Evolutionary conservation across 2,329 filamentous ascomycete genomes (phyloP).

Genomic region (Apiospora pterosperma): DNA sequence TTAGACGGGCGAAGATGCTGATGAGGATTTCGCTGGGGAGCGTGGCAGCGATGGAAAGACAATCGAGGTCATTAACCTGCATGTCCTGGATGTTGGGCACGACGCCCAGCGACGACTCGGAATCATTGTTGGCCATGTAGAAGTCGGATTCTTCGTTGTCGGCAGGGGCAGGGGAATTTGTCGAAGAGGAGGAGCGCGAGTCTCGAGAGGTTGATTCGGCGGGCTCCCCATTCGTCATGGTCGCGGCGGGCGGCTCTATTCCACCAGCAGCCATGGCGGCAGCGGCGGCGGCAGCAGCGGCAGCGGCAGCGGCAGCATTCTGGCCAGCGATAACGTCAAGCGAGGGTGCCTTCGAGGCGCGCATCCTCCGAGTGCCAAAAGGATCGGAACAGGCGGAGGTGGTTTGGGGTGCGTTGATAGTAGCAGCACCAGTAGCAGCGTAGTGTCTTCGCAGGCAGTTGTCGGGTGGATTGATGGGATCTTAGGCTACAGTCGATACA

Average conservation of each 20-base stretch:
- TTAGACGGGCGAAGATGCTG: slow-evolving; percentile 82
- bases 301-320: slow-evolving; percentile 2
- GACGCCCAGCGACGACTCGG: slow-evolving; percentile 83
- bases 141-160: slow-evolving; percentile 94
- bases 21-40: slow-evolving; percentile 95
- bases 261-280: background rate
- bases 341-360: slow-evolving; percentile 9
- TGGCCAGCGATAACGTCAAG: slow-evolving; percentile 12
- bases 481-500: background rate
- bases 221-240: background rate
- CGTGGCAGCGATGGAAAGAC: slow-evolving; percentile 74
- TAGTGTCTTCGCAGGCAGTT: background rate
- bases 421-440: background rate
- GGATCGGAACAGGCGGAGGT: background rate
- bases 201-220: slow-evolving; percentile 41
- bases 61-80: slow-evolving; percentile 63
- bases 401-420: background rate
- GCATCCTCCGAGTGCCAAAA: slow-evolving; percentile 5
- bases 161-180: slow-evolving; percentile 69
- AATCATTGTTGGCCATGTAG: slow-evolving; percentile 85
- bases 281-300: slow-evolving; percentile 3
- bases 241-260: background rate
- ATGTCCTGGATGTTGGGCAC: slow-evolving; percentile 69
- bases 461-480: background rate
- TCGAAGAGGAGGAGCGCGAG: slow-evolving; percentile 62